phyloP scores from a whole-genome alignment of 2,329 filamentous ascomycete species.

The Aureobasidium lini region DNA sequence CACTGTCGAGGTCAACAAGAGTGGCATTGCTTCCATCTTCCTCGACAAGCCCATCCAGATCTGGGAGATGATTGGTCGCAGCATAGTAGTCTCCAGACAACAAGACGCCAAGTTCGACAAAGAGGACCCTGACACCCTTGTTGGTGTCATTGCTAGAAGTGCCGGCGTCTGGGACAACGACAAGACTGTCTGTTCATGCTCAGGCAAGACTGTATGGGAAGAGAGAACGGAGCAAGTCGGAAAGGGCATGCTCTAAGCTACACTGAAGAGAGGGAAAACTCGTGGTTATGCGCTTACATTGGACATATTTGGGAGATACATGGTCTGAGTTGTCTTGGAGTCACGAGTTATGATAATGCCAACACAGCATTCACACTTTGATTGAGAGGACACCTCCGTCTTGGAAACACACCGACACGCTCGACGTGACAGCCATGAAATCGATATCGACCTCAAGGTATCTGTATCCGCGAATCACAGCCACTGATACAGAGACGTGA shows the following conservation, averaged over 20 bases:
- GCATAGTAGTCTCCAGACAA: constrained; percentile 75
- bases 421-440: background rate
- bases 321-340: background rate
- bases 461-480: background rate
- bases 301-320: background rate
- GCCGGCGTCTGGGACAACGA: constrained; percentile 99
- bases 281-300: background rate
- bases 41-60: constrained; percentile 76
- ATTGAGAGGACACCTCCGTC: background rate
- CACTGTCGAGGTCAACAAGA: constrained; percentile 63
- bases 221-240: constrained; percentile 83
- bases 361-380: background rate
- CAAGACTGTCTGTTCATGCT: constrained; percentile 96
- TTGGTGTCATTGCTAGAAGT: constrained; percentile 89
- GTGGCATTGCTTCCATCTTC: constrained; percentile 73
- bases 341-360: constrained; percentile 8
- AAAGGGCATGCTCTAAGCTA: constrained; percentile 78
- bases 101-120: constrained; percentile 48
- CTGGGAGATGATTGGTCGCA: constrained; percentile 93
- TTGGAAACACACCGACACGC: background rate
- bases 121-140: constrained; percentile 78
- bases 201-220: constrained; percentile 96
- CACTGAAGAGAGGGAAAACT: background rate
- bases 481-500: background rate
- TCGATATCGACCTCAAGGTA: background rate